A percentile compares a stretch with the other conserved stretches of the same genome.
These are phyloP conservation scores for Kentomonas sorsogonicus DNA, from an alignment of 208 protist species.

Conservation along the genomic window DNA sequence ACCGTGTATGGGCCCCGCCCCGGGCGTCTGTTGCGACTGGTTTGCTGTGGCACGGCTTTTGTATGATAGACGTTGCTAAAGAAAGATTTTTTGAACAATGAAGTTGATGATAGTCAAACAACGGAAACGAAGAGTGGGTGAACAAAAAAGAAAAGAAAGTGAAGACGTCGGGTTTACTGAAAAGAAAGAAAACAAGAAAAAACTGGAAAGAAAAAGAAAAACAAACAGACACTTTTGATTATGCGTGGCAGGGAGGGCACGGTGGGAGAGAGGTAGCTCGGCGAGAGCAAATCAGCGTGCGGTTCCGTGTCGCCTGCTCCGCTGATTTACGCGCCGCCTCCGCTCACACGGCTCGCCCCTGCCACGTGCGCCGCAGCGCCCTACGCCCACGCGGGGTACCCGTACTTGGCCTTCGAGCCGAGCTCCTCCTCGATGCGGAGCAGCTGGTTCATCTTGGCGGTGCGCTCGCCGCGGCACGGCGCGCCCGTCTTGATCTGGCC, in stretches of 20 bases:
- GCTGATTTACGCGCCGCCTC: too few species aligned
- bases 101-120: neutral
- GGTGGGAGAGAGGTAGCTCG: too few species aligned
- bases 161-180: neutral
- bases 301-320: too few species aligned
- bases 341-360: neutral
- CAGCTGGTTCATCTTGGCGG: conserved; percentile 99
- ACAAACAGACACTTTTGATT: neutral
- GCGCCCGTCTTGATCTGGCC: conserved; percentile 99
- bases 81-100: neutral
- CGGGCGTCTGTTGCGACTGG: too few species aligned
- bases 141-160: conserved; percentile 20
- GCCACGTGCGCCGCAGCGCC: neutral
- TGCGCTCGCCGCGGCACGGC: conserved; percentile 96
- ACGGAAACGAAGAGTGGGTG: conserved; percentile 10
- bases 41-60: neutral
- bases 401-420: conserved; percentile 61
- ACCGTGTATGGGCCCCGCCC: too few species aligned
- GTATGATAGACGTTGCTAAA: neutral
- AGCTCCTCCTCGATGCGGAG: conserved; percentile 98
- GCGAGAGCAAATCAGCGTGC: too few species aligned
- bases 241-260: too few species aligned
- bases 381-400: conserved; percentile 68
- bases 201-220: conserved; percentile 13
- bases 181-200: conserved; percentile 8